Base-by-base conservation (phyloP, 1,284 basidiomycete genomes). In the Pulveroboletus sp. region DNA sequence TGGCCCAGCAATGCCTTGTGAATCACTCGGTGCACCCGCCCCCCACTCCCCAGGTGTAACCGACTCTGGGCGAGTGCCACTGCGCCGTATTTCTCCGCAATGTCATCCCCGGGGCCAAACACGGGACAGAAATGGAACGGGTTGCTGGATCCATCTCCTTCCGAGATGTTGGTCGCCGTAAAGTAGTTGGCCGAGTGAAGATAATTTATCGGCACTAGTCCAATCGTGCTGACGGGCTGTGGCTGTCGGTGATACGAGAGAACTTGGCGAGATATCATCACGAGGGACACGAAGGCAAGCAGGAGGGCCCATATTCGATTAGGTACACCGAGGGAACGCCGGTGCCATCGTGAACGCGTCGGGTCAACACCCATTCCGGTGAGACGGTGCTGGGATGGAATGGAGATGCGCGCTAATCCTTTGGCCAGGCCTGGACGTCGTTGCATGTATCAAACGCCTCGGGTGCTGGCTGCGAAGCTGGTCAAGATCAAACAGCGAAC, bases 41-140 rank as follows among this genome's bases (percentile, higher is more conserved):
- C 89, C n/a, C 91, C 86, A 49, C 86, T 92, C 5, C 95, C 95
- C 0, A 86, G 70, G 73, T 97, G 89, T 57, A 92, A 70, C 54
- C 91, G 79, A 57, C 85, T 93, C 74, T 90, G 89, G 17, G 90
- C 79, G 22, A 98, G 81, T 9, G 82, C 77, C 55, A 87, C 77
- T n/a, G 86, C 79, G 20, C 93, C 92, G 68, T 96, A 92, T 70
- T 89, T 89, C 40, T 79, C 74, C 2, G 86, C 91, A 43, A 97
- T 77, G 44, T 81, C 80, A 72, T 98, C 95, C 3, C 85, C 84
- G 18, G 89, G 87, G 2, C 92, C 92, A 70, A 91, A 92, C 3
- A 86, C 82, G 0, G 95, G 94, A 70, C 95, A 98, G 73, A 98
- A 98, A 1, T 81, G 78, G 73, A 98, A 98, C 1, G 95, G 94